phyloP scores from a whole-genome alignment of 2,329 filamentous ascomycete genomes.

The Fusarium brachygibbosum region DNA sequence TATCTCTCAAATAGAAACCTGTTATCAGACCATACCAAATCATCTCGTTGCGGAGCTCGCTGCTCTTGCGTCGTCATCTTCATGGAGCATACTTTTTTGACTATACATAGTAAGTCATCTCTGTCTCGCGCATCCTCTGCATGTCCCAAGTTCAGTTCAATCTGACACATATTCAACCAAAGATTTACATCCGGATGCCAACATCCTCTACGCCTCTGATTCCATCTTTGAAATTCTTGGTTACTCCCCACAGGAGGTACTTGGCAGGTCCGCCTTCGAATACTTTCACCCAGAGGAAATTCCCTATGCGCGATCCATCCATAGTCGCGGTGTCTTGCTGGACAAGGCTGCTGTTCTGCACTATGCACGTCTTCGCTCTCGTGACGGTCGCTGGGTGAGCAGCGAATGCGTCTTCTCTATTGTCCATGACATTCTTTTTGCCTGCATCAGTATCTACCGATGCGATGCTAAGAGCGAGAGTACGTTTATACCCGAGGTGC shows the following conservation, averaged over 20 bases:
- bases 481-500: slow-evolving; percentile 61
- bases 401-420: slow-evolving; percentile 93
- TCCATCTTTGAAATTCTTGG: slow-evolving; percentile 87
- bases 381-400: slow-evolving; percentile 77
- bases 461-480: slow-evolving; percentile 78
- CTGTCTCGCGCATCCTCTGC: not conserved
- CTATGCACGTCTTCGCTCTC: slow-evolving; percentile 79
- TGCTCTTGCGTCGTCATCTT: slow-evolving; percentile 32
- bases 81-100: slow-evolving; percentile 92
- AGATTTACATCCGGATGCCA: slow-evolving; percentile 80
- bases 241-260: slow-evolving; percentile 80
- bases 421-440: slow-evolving; percentile 88
- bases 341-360: slow-evolving; percentile 89
- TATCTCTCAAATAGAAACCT: slow-evolving; percentile 8
- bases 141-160: not conserved
- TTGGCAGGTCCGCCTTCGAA: slow-evolving; percentile 83
- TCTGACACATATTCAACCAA: slow-evolving; percentile 18
- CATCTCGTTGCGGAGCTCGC: slow-evolving; percentile 32
- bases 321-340: slow-evolving; percentile 78
- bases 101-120: slow-evolving; percentile 80
- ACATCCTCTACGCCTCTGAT: slow-evolving; percentile 85
- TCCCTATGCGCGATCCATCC: slow-evolving; percentile 78
- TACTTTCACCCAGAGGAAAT: slow-evolving; percentile 89
- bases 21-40: slow-evolving; percentile 2
- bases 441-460: slow-evolving; percentile 83